phyloP scores from a whole-genome alignment of 2,329 filamentous ascomycete species.

The Ceratocystis papillata region DNA sequence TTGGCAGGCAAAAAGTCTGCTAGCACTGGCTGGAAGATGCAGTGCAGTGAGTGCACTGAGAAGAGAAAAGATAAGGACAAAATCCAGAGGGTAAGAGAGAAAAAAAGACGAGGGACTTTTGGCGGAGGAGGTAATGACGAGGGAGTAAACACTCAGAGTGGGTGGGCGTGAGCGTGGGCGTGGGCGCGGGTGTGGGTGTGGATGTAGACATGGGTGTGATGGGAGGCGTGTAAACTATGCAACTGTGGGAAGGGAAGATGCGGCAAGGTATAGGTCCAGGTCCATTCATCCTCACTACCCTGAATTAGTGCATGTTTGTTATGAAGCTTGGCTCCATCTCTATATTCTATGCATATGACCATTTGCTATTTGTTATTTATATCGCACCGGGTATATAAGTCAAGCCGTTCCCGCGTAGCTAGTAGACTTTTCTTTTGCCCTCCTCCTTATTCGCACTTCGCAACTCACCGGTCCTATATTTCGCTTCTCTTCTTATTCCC shows the following conservation, averaged over 20 bases:
- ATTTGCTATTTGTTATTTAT: background rate
- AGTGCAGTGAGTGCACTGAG: no score
- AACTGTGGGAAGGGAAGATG: background rate
- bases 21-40: background rate
- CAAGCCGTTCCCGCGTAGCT: background rate
- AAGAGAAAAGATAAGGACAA: background rate
- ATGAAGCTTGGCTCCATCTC: no score
- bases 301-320: background rate
- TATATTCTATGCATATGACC: no score
- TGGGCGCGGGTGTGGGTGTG: background rate
- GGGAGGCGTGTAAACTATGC: background rate
- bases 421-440: background rate
- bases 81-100: background rate
- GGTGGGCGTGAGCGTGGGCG: background rate
- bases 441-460: background rate
- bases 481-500: conserved; percentile 1
- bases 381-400: background rate
- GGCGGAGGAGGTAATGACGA: background rate
- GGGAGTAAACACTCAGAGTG: background rate
- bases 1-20: background rate
- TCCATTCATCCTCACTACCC: no score
- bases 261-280: no score
- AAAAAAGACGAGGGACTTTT: background rate
- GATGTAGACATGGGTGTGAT: background rate
- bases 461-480: background rate